Evolutionary conservation across 768 basidiomycete species (phyloP), one percentile per base, ranked within the genome.

Genomic region (Lentinula edodes): DNA sequence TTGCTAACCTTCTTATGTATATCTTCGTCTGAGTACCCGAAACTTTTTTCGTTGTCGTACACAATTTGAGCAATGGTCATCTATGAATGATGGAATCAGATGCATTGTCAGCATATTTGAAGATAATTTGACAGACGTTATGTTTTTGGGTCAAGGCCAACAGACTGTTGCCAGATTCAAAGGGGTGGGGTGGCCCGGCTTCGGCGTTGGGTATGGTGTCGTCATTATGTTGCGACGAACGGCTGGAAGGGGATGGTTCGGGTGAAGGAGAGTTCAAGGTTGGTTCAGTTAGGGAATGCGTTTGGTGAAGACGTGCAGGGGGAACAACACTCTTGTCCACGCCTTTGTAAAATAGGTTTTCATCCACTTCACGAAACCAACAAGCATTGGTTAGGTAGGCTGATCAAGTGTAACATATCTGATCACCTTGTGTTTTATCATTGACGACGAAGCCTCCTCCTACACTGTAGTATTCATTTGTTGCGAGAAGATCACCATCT

Each of bases 391-490:
- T 55, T 61, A 35, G 20, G 18, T 12, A 42, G 9, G 23, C 48
- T 45, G 28, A 9, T 16, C 34, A 39, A 9, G 38, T 8, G 5
- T n/a, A 6, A 51, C 42, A 36, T 3, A n/a, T 42, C n/a, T 16
- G 64, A 68, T 61, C 65, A 88, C 91, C 87, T 79, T 95, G 89
- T 1, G 94, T 97, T 71, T 93, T 91, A 43, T 95, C 91, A 67
- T 97, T 97, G 28, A 97, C 93, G 3, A 96, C 94, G 70, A 96
- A 97, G 2, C 94, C 94, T 48, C 94, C 94, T 2, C 94, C 93
- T 53, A 97, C 93, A 59, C 90, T 93, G 70, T 92, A 97, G 68
- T 96, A 98, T 70, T 95, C 91, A 66, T 98, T 98, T 12, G 93
- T 95, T 1, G 95, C 95, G 61, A 98, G 77, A 62, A 98, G 75